A percentile compares a stretch with the other conserved stretches of the same genome.
Evolutionary conservation across 1,284 basidiomycete genomes (phyloP).

Genomic region (Fomitopsis palustris): DNA sequence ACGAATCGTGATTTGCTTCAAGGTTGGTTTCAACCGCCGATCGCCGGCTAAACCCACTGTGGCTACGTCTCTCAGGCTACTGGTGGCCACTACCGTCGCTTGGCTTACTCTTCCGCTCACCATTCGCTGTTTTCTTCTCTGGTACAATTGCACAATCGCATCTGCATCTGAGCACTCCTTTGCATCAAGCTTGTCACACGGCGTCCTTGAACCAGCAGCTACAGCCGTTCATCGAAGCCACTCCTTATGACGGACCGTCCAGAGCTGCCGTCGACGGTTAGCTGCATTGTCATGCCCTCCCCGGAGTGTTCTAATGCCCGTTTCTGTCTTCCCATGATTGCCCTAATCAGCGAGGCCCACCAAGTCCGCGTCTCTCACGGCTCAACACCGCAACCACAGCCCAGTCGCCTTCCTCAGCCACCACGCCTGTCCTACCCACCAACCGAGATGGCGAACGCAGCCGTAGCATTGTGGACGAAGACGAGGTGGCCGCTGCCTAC

Average conservation of each 20-base stretch:
- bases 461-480: neutral
- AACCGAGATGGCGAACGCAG: neutral
- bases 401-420: neutral
- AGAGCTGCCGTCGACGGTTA: neutral
- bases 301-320: neutral
- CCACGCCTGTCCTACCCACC: neutral
- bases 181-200: neutral
- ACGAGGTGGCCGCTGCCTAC: neutral
- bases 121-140: neutral
- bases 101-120: neutral
- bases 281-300: neutral
- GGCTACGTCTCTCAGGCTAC: neutral
- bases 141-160: neutral
- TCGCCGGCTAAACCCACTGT: neutral
- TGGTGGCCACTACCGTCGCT: neutral
- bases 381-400: neutral
- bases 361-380: constrained; percentile 1
- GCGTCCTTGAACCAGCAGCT: no score
- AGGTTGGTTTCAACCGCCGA: neutral
- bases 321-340: neutral
- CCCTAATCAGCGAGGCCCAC: neutral
- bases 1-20: neutral
- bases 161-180: neutral
- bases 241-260: neutral
- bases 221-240: neutral